phyloP scores from a whole-genome alignment of 257 asterid genomes.

The Cruciata laevipes region DNA sequence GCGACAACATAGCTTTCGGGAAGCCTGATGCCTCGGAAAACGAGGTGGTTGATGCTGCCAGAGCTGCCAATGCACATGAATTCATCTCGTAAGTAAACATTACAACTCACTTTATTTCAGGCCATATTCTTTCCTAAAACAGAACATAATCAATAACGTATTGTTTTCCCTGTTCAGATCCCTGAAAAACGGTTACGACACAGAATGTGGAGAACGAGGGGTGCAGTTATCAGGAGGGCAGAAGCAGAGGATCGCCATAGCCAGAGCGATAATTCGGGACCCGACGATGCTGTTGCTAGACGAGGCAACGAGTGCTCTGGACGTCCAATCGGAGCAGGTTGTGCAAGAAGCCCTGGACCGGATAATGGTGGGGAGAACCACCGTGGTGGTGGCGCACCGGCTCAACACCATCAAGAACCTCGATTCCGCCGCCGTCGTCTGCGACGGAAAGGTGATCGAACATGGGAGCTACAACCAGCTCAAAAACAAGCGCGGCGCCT shows the following conservation, averaged over 20 bases:
- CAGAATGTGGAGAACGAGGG: conserved; percentile 81
- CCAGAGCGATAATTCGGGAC: conserved; percentile 62
- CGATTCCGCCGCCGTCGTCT: conserved; percentile 54
- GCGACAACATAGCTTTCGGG: conserved; percentile 58
- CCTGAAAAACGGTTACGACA: conserved; percentile 59
- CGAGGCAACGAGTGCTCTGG: conserved; percentile 89
- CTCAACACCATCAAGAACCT: conserved; percentile 70
- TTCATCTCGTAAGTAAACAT: conserved; percentile 55
- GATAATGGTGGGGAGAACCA: conserved; percentile 69
- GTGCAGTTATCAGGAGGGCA: conserved; percentile 75
- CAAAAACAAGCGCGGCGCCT: conserved; percentile 59
- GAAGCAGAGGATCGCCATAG: conserved; percentile 76
- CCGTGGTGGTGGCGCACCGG: conserved; percentile 73
- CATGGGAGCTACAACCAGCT: conserved; percentile 51
- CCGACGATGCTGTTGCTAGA: conserved; percentile 57
- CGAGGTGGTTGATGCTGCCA: conserved; percentile 68
- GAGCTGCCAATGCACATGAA: conserved; percentile 79
- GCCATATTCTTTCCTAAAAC: too few species aligned
- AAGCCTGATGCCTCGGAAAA: conserved; percentile 54
- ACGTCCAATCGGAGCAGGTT: conserved; percentile 66
- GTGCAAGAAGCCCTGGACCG: conserved; percentile 74
- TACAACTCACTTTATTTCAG: neutral
- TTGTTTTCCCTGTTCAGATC: conserved; percentile 5
- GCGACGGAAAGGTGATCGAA: conserved; percentile 66
- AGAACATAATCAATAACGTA: neutral